Conservation (phyloP, 139 green algal genomes). For the Desmodesmus armatus region DNA sequence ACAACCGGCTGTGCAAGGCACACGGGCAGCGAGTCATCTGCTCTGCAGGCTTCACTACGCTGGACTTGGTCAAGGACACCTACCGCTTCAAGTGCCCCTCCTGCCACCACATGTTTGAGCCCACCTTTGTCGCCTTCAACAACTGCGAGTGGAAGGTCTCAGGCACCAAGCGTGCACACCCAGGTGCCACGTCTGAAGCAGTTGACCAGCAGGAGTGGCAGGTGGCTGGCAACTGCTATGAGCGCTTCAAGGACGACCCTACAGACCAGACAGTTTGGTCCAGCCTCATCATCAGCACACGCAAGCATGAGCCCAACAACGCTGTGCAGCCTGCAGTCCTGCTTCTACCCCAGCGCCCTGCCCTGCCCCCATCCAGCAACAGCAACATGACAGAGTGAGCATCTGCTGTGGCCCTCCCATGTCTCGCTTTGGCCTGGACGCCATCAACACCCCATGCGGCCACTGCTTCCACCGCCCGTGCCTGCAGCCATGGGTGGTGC, state of each 20-base stretch:
- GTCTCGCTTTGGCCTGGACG: not conserved
- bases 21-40: not conserved
- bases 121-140: not conserved
- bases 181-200: not conserved
- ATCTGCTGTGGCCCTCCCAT: not conserved
- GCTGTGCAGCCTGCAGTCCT: no score
- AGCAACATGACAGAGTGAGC: no score
- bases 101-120: not conserved
- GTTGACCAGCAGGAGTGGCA: not conserved
- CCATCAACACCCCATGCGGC: not conserved
- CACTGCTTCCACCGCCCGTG: not conserved
- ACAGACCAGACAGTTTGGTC: not conserved
- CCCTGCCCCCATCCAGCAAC: no score
- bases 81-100: not conserved
- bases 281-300: not conserved
- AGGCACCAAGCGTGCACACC: not conserved
- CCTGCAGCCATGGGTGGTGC: not conserved
- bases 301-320: not conserved
- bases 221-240: not conserved
- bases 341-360: not conserved
- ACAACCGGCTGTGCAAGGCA: not conserved
- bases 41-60: not conserved
- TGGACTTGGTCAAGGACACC: not conserved
- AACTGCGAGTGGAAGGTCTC: not conserved
- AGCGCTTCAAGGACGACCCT: not conserved